Evolutionary conservation across 495 filamentous ascomycete species (phyloP).

Genomic region (Cairneyella variabilis): DNA sequence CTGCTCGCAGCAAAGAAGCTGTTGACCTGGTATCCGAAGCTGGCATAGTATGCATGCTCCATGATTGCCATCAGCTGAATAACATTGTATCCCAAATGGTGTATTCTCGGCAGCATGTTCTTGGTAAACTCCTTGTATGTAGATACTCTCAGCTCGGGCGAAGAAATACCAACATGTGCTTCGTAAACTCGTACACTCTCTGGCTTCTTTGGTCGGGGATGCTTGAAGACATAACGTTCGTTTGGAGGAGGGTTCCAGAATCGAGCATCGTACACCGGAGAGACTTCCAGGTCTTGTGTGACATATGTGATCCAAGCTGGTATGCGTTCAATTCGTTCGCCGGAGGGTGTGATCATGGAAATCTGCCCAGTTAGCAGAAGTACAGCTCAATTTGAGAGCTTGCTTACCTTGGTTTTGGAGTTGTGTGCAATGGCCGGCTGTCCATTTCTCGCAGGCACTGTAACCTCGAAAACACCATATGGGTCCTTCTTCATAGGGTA

Average conservation of each 20-base stretch:
- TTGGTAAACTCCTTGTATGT: constrained; percentile 97
- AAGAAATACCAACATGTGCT: constrained; percentile 96
- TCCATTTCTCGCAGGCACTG: constrained; percentile 69
- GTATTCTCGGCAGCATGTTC: constrained; percentile 87
- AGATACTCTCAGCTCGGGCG: constrained; percentile 79
- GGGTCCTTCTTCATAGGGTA: constrained; percentile 80
- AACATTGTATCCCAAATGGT: constrained; percentile 88
- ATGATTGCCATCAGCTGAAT: constrained; percentile 99
- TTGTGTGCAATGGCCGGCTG: constrained; percentile 82
- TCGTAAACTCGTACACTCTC: constrained; percentile 88
- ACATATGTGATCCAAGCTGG: constrained; percentile 97
- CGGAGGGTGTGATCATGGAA: constrained; percentile 73
- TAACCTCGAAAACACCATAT: constrained; percentile 87
- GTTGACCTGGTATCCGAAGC: constrained; percentile 97
- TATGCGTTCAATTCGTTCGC: constrained; percentile 79
- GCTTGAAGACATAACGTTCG: constrained; percentile 76
- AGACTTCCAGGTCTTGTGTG: constrained; percentile 84
- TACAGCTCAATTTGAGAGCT: constrained; percentile 6
- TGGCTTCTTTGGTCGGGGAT: constrained; percentile 79
- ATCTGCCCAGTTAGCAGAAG: constrained; percentile 52
- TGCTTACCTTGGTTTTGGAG: constrained; percentile 83
- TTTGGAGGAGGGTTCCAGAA: constrained; percentile 91
- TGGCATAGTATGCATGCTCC: constrained; percentile 99
- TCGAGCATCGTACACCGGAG: constrained; percentile 86
- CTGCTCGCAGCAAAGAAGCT: constrained; percentile 98